phyloP scores from a whole-genome alignment of 495 filamentous ascomycete species.

The Aspergillus asperescens region DNA sequence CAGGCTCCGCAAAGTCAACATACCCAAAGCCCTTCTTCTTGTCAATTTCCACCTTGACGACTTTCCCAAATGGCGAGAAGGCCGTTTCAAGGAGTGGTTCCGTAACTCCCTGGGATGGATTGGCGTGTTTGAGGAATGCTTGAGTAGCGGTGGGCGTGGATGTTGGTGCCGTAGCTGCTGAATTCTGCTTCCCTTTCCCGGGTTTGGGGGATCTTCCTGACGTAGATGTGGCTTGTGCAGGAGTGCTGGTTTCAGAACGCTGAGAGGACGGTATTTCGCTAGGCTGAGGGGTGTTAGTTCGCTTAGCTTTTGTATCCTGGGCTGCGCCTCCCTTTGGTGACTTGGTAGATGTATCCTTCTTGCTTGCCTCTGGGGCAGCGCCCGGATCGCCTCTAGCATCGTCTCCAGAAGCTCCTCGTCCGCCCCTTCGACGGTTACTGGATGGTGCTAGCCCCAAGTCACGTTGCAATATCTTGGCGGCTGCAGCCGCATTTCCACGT shows the following conservation, averaged over 20 bases:
- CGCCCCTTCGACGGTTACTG: conserved; percentile 43
- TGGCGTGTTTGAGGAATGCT: conserved; percentile 92
- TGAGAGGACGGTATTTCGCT: conserved; percentile 27
- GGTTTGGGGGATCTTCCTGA: conserved; percentile 30
- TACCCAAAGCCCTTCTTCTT: conserved; percentile 91
- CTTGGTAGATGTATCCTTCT: conserved; percentile 31
- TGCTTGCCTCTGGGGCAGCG: conserved; percentile 30
- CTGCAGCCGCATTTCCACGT: conserved; percentile 67
- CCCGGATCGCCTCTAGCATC: conserved; percentile 29
- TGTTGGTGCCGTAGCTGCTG: conserved; percentile 26
- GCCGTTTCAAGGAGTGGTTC: conserved; percentile 68
- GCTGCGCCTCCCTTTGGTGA: conserved; percentile 27
- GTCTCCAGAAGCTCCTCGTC: conserved; percentile 30
- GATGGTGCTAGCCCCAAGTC: conserved; percentile 78
- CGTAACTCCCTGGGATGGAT: conserved; percentile 84
- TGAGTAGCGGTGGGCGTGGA: conserved; percentile 51
- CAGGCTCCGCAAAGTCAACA: conserved; percentile 70
- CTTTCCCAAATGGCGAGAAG: conserved; percentile 62
- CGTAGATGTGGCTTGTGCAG: conserved; percentile 28
- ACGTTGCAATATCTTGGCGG: conserved; percentile 81
- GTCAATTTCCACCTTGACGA: conserved; percentile 80
- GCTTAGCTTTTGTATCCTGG: conserved; percentile 22
- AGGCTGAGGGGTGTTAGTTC: conserved; percentile 16
- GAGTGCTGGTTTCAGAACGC: conserved; percentile 21
- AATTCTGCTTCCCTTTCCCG: conserved; percentile 28